Percentiles rank a stretch among this genome's conserved stretches.
These are phyloP conservation scores for Aspergillus arachidicola DNA, from an alignment of 2,329 filamentous ascomycete species.

Conservation along the genomic window DNA sequence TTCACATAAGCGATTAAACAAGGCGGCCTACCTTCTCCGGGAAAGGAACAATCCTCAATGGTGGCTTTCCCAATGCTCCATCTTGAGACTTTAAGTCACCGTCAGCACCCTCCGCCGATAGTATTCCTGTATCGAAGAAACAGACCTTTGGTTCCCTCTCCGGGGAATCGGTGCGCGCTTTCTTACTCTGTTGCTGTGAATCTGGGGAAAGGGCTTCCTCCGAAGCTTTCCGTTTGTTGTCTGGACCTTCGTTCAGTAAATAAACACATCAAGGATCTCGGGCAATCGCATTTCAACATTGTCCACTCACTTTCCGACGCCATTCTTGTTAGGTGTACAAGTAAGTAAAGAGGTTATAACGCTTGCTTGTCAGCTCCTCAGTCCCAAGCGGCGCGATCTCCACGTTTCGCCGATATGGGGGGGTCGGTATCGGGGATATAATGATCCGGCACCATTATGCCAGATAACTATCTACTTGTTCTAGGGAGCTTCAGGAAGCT, in stretches of 20 bases:
- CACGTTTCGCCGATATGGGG: slow-evolving; percentile 21
- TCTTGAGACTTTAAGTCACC: slow-evolving; percentile 34
- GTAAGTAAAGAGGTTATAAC: slow-evolving; percentile 4
- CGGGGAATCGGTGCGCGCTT: slow-evolving; percentile 52
- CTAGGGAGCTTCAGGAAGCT: slow-evolving; percentile 15
- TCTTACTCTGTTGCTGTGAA: slow-evolving; percentile 49
- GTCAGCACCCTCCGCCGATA: neutral
- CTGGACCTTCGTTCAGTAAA: slow-evolving; percentile 25
- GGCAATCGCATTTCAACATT: too few species aligned
- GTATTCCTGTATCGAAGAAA: neutral
- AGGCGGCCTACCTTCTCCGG: slow-evolving; percentile 72
- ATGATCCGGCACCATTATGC: slow-evolving; percentile 27
- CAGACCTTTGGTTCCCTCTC: slow-evolving; percentile 39
- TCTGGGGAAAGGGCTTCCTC: slow-evolving; percentile 50
- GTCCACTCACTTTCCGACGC: slow-evolving; percentile 36
- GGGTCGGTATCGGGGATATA: slow-evolving; percentile 24
- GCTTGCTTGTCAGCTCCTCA: slow-evolving; percentile 10
- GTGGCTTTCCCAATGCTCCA: slow-evolving; percentile 50
- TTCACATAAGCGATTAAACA: slow-evolving; percentile 3
- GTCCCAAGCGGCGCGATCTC: slow-evolving; percentile 15
- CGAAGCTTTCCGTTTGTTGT: slow-evolving; percentile 53
- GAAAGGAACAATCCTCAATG: slow-evolving; percentile 72
- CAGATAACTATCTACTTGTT: slow-evolving; percentile 21
- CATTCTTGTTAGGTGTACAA: slow-evolving; percentile 28
- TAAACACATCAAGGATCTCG: neutral